These are phyloP conservation scores for Ceratobasidium sp. DNA, from an alignment of 1,284 basidiomycete species.

Conservation along the genomic window DNA sequence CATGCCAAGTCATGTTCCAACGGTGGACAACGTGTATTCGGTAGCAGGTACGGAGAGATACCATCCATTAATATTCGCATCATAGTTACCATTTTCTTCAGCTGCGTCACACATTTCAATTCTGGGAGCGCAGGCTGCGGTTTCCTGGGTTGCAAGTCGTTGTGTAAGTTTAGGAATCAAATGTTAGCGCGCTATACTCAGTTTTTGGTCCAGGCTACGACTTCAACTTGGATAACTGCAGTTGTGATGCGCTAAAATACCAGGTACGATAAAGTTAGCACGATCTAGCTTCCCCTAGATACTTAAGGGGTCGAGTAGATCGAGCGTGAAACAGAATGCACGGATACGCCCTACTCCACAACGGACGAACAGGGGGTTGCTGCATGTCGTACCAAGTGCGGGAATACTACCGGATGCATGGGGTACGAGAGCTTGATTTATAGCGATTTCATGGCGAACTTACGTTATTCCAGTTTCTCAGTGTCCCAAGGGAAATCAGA, in stretches of 20 bases:
- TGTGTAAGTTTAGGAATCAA: background rate
- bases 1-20: slow-evolving; percentile 26
- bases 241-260: slow-evolving; percentile 33
- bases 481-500: background rate
- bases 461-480: background rate
- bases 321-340: slow-evolving; percentile 18
- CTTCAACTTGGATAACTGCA: slow-evolving; percentile 21
- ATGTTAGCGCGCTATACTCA: too few species aligned
- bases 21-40: slow-evolving; percentile 26
- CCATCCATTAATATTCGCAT: background rate
- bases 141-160: slow-evolving; percentile 30
- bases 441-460: background rate
- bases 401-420: background rate
- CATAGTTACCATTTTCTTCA: background rate
- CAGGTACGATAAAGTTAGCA: background rate
- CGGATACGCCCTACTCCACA: background rate
- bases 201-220: slow-evolving; percentile 11
- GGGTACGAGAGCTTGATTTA: background rate
- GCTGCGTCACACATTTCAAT: slow-evolving; percentile 36
- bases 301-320: background rate
- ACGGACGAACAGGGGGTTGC: slow-evolving; percentile 9
- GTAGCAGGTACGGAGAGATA: background rate
- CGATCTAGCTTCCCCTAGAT: too few species aligned
- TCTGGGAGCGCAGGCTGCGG: slow-evolving; percentile 24
- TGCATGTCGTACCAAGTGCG: slow-evolving; percentile 23